These are phyloP conservation scores for Paraphaeosphaeria sporulosa DNA, from an alignment of 2,329 filamentous ascomycete species.

Conservation along the genomic window DNA sequence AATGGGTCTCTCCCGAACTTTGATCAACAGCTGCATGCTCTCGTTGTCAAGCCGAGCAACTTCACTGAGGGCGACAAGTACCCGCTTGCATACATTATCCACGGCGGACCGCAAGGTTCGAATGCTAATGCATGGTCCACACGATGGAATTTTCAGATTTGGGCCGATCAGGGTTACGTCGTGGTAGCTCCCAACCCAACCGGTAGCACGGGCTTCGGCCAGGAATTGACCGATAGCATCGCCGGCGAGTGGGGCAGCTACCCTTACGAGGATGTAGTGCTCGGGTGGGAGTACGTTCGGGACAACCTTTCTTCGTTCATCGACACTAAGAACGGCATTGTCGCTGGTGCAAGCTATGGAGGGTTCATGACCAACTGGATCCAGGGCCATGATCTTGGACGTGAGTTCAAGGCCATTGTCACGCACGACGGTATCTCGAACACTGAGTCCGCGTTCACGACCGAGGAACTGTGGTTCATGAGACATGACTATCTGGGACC, in stretches of 20 bases:
- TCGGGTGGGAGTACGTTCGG: slow-evolving; percentile 77
- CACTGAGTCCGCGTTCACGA: slow-evolving; percentile 53
- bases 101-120: slow-evolving; percentile 81
- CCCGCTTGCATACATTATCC: slow-evolving; percentile 79
- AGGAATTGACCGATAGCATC: slow-evolving; percentile 78
- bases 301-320: slow-evolving; percentile 68
- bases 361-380: slow-evolving; percentile 75
- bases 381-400: slow-evolving; percentile 81
- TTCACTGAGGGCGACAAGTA: slow-evolving; percentile 78
- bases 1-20: slow-evolving; percentile 63
- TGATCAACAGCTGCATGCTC: slow-evolving; percentile 69
- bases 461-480: slow-evolving; percentile 62
- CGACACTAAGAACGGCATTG: slow-evolving; percentile 75
- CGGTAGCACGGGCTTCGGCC: slow-evolving; percentile 84
- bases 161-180: slow-evolving; percentile 86
- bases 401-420: slow-evolving; percentile 86
- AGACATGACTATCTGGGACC: slow-evolving; percentile 53
- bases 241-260: slow-evolving; percentile 82
- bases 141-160: slow-evolving; percentile 84
- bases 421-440: slow-evolving; percentile 88
- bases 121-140: slow-evolving; percentile 80
- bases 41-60: slow-evolving; percentile 67
- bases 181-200: slow-evolving; percentile 85
- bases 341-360: slow-evolving; percentile 68
- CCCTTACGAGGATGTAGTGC: slow-evolving; percentile 84